Base-by-base conservation (phyloP, 192 early-diverging fungal genomes). In the Nowakowskiella sp. region DNA sequence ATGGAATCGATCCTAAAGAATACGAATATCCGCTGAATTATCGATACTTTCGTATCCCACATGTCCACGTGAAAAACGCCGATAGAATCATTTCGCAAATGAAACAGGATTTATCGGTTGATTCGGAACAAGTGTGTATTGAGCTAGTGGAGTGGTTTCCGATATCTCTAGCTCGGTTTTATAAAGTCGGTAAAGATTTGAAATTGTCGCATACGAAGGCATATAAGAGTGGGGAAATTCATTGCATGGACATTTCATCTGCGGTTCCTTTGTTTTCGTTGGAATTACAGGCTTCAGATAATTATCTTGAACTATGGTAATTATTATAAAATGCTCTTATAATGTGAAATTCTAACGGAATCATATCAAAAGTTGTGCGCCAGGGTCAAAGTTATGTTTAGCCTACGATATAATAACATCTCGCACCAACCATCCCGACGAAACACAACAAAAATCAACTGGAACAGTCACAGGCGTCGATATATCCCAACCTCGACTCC, bases 401-500 rank as follows among this genome's bases (percentile, higher is more conserved):
- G 68, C 94, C 22, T 70, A 81, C 3, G 87, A 96, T 51, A 32
- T 90, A 8, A 61, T 87, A 19, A 54, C 55, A 8, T 13, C 21
- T 10, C 13, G 7, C 19, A 6, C 7, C 21, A 50, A 46, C 24
- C 31, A 6, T 22, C 6, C 23, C 48, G 8, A 8, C 48, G 44
- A 6, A 6, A 22, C 26, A 33, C n/a, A n/a, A n/a, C n/a, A n/a
- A n/a, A n/a, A n/a, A n/a, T 76, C 66, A 4, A 45, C 51, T 22
- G 66, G 95, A 1, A 87, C 88, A 0, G 84, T 92, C 2, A 98
- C 95, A 0, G 95, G 92, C 1, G 91, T 98, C 0, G 95, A 98
- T 59, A 69, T 96, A 25, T 81, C 81, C 1, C 22, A 55, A 2
- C 75, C 87, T 50, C 74, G 95, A 6, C 59, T 86, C 28, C 71